Conservation (phyloP, 352 stramenopile species). For the Pythium sukuiense region DNA sequence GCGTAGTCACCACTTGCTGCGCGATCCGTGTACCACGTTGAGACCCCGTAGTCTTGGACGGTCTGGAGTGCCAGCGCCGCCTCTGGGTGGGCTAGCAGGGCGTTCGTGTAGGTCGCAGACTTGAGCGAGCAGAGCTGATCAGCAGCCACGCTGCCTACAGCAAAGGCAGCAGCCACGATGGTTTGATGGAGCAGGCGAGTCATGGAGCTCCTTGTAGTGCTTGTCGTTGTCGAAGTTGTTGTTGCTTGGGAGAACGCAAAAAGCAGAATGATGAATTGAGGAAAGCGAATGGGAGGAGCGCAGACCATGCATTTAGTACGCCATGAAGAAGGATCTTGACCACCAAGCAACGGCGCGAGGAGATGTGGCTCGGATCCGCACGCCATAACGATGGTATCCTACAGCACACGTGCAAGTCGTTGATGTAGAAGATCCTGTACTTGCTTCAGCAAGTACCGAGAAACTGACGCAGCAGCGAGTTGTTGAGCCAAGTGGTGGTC, state of each 20-base stretch:
- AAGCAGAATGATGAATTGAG: slow-evolving; percentile 9
- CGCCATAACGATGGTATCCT: slow-evolving; percentile 6
- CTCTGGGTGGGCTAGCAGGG: slow-evolving; percentile 44
- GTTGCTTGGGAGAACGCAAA: slow-evolving; percentile 7
- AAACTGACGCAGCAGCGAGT: not conserved
- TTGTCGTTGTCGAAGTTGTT: not conserved
- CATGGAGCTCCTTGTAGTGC: not conserved
- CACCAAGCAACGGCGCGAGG: not conserved
- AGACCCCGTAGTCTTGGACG: slow-evolving; percentile 52
- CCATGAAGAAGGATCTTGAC: not conserved
- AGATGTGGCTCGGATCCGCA: slow-evolving; percentile 7
- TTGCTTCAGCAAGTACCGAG: not conserved
- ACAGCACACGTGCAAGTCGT: slow-evolving; percentile 1
- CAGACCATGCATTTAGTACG: no score
- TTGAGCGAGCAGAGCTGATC: slow-evolving; percentile 54
- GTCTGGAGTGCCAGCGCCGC: slow-evolving; percentile 43
- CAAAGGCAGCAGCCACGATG: not conserved
- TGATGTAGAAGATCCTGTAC: not conserved
- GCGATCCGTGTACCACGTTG: slow-evolving; percentile 73
- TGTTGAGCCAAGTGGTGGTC: not conserved
- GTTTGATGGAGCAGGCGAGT: slow-evolving; percentile 7
- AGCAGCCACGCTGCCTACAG: slow-evolving; percentile 2
- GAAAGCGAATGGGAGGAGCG: not conserved
- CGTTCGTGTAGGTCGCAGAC: slow-evolving; percentile 42
- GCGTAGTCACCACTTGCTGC: slow-evolving; percentile 42